Percentiles rank a stretch among this genome's conserved stretches.
These are phyloP conservation scores for Ceriops zippeliana DNA, from an alignment of 345 rosid species.

Conservation along the genomic window DNA sequence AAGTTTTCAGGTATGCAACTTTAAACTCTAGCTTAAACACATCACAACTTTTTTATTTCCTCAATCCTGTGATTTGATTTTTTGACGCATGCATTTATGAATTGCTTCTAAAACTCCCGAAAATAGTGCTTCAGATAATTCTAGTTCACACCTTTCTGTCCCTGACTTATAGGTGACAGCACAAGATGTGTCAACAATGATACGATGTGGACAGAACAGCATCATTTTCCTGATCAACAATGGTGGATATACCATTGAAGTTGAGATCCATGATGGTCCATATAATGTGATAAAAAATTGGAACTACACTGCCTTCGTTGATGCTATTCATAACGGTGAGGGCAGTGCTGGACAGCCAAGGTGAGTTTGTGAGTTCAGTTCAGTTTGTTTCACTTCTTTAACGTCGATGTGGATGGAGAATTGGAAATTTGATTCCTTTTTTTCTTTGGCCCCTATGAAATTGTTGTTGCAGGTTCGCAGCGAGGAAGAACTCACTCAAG, in stretches of 20 bases:
- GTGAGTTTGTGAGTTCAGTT: conserved; percentile 26
- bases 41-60: no score
- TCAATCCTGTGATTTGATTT: background rate
- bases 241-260: conserved; percentile 83
- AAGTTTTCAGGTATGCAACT: conserved; percentile 64
- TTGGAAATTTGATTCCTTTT: background rate
- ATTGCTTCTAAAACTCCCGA: no score
- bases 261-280: conserved; percentile 82
- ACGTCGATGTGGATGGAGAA: no score
- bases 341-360: conserved; percentile 85
- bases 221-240: conserved; percentile 77
- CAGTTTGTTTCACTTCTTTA: background rate
- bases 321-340: conserved; percentile 70
- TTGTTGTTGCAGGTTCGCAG: conserved; percentile 39
- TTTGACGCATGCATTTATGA: no score
- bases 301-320: conserved; percentile 72
- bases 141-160: no score
- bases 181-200: conserved; percentile 76
- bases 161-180: conserved; percentile 51
- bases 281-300: conserved; percentile 86
- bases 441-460: background rate
- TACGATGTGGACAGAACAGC: conserved; percentile 55
- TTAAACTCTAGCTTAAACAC: background rate
- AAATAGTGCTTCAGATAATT: no score
- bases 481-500: conserved; percentile 64